Percentiles rank a stretch among this genome's conserved stretches.
phyloP scores from a whole-genome alignment of 768 basidiomycete species.

The Neoboletus subvelutipes region DNA sequence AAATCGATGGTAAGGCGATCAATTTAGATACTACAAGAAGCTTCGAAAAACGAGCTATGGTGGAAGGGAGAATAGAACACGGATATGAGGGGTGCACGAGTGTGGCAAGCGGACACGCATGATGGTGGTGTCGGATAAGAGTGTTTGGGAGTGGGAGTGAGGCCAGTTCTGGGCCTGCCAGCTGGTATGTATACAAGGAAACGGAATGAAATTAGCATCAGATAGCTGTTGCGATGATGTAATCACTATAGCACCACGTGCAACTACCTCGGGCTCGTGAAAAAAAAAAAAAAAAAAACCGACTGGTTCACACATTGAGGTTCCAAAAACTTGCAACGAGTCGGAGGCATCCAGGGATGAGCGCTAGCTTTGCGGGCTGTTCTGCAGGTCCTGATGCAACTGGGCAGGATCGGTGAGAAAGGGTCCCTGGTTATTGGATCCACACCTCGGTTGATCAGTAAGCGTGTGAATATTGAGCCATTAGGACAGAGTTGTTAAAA shows the following conservation, averaged over 20 bases:
- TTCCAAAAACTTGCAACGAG: neutral
- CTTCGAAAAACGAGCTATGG: slow-evolving; percentile 6
- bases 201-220: slow-evolving; percentile 20
- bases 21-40: neutral
- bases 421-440: neutral
- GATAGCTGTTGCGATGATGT: slow-evolving; percentile 27
- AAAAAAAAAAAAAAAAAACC: slow-evolving; percentile 5
- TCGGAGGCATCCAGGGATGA: neutral
- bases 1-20: slow-evolving; percentile 1
- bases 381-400: neutral
- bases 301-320: too few relatives aligned
- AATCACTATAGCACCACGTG: slow-evolving; percentile 27
- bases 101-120: slow-evolving; percentile 1
- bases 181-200: slow-evolving; percentile 3
- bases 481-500: slow-evolving; percentile 35
- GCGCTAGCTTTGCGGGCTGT: neutral
- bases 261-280: slow-evolving; percentile 12
- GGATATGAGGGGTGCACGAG: slow-evolving; percentile 21
- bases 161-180: slow-evolving; percentile 12
- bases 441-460: slow-evolving; percentile 7
- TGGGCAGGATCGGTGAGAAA: neutral
- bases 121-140: neutral
- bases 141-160: neutral
- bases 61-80: slow-evolving; percentile 1
- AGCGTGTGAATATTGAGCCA: slow-evolving; percentile 31